These are phyloP conservation scores for Sextonia rubra DNA, from an alignment of 164 flowering plant species.

Conservation along the genomic window DNA sequence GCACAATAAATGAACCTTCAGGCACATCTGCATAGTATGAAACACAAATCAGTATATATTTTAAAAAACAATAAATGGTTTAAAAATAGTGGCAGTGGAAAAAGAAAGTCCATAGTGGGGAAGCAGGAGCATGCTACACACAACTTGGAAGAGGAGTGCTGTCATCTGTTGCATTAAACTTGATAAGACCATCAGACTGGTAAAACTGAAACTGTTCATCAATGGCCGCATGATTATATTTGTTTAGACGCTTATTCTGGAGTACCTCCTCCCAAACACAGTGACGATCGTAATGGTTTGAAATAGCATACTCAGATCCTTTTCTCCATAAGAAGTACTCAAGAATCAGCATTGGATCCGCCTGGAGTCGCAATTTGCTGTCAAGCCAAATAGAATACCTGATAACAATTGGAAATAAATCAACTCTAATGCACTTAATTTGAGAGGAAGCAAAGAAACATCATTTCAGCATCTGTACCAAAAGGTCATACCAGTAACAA, in stretches of 20 bases:
- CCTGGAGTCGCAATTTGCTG: conserved; percentile 85
- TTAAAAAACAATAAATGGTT: background rate
- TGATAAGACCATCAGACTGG: conserved; percentile 87
- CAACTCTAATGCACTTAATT: background rate
- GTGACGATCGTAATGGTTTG: conserved; percentile 96
- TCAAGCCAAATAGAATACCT: conserved; percentile 99
- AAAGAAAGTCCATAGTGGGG: background rate
- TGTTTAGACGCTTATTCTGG: conserved; percentile 90
- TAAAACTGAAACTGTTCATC: conserved; percentile 88
- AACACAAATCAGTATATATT: conserved; percentile 2
- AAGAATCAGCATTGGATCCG: conserved; percentile 83
- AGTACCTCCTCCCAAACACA: conserved; percentile 99
- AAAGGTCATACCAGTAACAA: background rate
- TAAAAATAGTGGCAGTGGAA: background rate
- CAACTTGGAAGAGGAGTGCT: conserved; percentile 80
- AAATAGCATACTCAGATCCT: conserved; percentile 87
- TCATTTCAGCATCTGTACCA: background rate
- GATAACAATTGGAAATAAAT: conserved; percentile 10
- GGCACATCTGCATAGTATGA: conserved; percentile 73
- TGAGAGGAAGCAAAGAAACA: conserved; percentile 2
- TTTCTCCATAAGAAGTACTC: conserved; percentile 82
- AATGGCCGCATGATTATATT: conserved; percentile 86
- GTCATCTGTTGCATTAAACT: conserved; percentile 73
- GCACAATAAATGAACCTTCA: conserved; percentile 89
- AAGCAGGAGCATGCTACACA: conserved; percentile 34